A percentile compares a stretch with the other conserved stretches of the same genome.
Evolutionary conservation across 805 yeast genomes (phyloP).

Genomic region (Wickerhamomyces silvicola): DNA sequence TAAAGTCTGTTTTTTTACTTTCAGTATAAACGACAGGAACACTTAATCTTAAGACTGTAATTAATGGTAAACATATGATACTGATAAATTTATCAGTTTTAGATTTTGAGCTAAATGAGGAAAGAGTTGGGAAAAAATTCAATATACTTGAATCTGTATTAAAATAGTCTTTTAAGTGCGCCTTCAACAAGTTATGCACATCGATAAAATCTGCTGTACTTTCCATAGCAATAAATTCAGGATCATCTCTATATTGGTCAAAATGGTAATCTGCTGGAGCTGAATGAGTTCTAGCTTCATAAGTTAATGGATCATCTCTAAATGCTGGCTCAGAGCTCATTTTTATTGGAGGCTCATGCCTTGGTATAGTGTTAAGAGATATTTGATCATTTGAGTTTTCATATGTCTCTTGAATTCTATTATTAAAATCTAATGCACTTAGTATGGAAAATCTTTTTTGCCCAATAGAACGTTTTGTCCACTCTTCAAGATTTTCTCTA

Average conservation of each 20-base stretch:
- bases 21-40: constrained; percentile 29
- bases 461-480: constrained; percentile 11
- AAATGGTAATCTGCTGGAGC: constrained; percentile 9
- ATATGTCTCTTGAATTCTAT: constrained; percentile 9
- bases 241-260: constrained; percentile 8
- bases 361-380: constrained; percentile 1
- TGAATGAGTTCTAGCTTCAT: constrained; percentile 13
- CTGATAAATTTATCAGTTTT: constrained; percentile 23
- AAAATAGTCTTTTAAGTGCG: background rate
- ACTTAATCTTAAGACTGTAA: constrained; percentile 27
- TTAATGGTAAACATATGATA: constrained; percentile 28
- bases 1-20: constrained; percentile 17
- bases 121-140: constrained; percentile 26
- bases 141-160: constrained; percentile 3
- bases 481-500: constrained; percentile 10
- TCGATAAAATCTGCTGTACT: constrained; percentile 7
- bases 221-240: constrained; percentile 3
- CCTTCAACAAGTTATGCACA: constrained; percentile 7
- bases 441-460: constrained; percentile 19
- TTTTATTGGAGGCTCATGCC: too few species aligned
- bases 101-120: constrained; percentile 21
- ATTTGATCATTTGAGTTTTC: constrained; percentile 8
- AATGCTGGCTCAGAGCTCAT: too few species aligned
- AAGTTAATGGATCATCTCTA: too few species aligned
- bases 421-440: constrained; percentile 19